A percentile compares a stretch with the other conserved stretches of the same genome.
phyloP scores from a whole-genome alignment of 129 eudicot genomes.

The Pseudognaphalium luteoalbum region DNA sequence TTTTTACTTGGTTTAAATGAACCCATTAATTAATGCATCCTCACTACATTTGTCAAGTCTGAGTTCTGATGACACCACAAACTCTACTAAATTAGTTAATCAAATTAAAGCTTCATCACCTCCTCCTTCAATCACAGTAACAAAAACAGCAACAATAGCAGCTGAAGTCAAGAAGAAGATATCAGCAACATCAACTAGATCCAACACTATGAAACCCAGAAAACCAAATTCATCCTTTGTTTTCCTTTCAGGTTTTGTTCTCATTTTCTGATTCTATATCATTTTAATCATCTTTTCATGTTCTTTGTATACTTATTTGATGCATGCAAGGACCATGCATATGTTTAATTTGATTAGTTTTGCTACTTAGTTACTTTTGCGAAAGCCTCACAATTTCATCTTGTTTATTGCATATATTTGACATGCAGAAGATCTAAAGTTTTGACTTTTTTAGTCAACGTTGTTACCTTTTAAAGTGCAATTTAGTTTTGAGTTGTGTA shows the following conservation, averaged over 20 bases:
- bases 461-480: no score
- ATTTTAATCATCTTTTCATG: background rate
- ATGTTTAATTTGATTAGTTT: background rate
- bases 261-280: background rate
- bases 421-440: background rate
- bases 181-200: constrained; percentile 71
- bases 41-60: background rate
- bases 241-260: constrained; percentile 40
- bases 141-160: constrained; percentile 32
- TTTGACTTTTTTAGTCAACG: background rate
- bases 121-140: no score
- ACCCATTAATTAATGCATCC: background rate
- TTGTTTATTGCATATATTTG: background rate
- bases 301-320: background rate
- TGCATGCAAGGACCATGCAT: background rate
- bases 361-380: background rate
- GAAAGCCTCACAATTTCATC: background rate
- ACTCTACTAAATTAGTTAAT: background rate
- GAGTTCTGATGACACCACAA: background rate
- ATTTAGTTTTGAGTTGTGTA: background rate
- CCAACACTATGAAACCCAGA: constrained; percentile 57
- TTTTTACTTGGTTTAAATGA: background rate
- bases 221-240: constrained; percentile 24
- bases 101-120: constrained; percentile 2
- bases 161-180: constrained; percentile 44